These are phyloP conservation scores for Sergeia podlipaevii DNA, from an alignment of 208 protist species.

Conservation along the genomic window DNA sequence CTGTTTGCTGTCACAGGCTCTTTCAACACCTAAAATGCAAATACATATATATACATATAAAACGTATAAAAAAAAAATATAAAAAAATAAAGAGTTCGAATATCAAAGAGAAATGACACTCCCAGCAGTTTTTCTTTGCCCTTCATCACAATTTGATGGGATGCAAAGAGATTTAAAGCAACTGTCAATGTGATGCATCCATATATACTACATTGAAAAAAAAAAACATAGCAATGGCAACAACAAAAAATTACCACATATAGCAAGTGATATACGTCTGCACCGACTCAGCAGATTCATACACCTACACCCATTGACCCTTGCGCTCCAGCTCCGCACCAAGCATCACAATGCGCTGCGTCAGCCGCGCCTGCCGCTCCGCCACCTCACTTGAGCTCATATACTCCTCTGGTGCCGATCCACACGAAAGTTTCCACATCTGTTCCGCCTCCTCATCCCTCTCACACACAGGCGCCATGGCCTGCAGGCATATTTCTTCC, in stretches of 20 bases:
- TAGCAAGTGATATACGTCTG: no score
- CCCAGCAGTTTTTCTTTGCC: background rate
- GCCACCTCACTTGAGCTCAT: constrained; percentile 48
- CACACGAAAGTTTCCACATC: constrained; percentile 88
- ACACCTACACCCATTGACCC: background rate
- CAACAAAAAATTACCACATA: constrained; percentile 9
- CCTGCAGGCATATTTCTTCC: constrained; percentile 74
- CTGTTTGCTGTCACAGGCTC: background rate
- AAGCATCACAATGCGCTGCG: constrained; percentile 33
- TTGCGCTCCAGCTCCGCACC: constrained; percentile 26
- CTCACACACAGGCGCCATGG: constrained; percentile 87
- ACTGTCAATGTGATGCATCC: background rate
- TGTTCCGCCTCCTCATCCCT: constrained; percentile 72
- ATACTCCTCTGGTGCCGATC: constrained; percentile 55
- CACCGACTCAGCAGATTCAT: background rate
- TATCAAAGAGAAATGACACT: background rate
- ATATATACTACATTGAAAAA: constrained; percentile 6
- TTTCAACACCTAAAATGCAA: no score
- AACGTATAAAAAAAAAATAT: no score
- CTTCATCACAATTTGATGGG: background rate
- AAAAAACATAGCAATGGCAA: constrained; percentile 8
- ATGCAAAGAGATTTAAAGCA: background rate
- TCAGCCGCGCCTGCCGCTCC: constrained; percentile 35
- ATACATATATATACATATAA: no score
- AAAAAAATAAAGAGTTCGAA: background rate